Percentiles rank a stretch among this genome's conserved stretches.
These are phyloP conservation scores for Lathyrus tuberosus DNA, from an alignment of 306 rosid species.

Conservation along the genomic window DNA sequence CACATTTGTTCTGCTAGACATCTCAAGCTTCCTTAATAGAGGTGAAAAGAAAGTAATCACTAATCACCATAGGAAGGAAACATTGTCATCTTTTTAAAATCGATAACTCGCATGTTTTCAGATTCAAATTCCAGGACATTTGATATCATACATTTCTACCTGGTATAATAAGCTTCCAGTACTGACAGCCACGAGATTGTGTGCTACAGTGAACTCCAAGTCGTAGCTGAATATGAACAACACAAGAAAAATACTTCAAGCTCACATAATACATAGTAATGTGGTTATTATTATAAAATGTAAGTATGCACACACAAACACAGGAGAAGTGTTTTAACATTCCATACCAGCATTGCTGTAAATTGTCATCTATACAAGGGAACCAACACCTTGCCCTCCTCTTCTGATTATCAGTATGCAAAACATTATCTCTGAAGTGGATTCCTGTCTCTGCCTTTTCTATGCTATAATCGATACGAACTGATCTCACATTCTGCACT, in stretches of 20 bases:
- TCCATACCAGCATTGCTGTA: constrained; percentile 86
- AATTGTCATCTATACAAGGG: constrained; percentile 89
- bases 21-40: constrained; percentile 20
- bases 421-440: constrained; percentile 61
- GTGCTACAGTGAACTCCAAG: constrained; percentile 94
- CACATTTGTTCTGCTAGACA: constrained; percentile 19
- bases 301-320: constrained; percentile 11
- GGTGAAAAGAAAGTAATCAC: constrained; percentile 5
- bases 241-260: constrained; percentile 32
- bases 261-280: background rate
- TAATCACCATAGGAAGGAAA: constrained; percentile 15
- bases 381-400: constrained; percentile 97
- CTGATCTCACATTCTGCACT: constrained; percentile 87
- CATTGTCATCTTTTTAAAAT: constrained; percentile 25
- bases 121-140: constrained; percentile 16
- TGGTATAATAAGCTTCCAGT: constrained; percentile 83
- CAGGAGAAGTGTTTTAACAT: constrained; percentile 12
- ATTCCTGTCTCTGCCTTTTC: constrained; percentile 85
- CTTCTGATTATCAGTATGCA: constrained; percentile 85
- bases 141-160: constrained; percentile 59
- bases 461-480: constrained; percentile 88
- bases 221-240: constrained; percentile 71
- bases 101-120: constrained; percentile 23
- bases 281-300: background rate
- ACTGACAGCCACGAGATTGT: constrained; percentile 86